Base-by-base conservation (phyloP, 306 rosid species). In the Sesbania bispinosa region DNA sequence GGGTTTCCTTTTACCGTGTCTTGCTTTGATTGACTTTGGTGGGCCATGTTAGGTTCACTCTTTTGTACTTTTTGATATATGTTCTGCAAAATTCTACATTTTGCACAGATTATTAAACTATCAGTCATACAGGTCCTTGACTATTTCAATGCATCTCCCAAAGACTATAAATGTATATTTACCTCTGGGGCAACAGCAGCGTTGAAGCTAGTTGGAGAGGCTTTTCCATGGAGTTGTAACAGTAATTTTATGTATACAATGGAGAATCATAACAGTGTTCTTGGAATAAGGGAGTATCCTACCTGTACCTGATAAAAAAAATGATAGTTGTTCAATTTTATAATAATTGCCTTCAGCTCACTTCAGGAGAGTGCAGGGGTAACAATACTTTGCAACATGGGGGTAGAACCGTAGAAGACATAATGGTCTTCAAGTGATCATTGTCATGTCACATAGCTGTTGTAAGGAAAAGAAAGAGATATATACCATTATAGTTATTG, bases 281-380 rank as follows among this genome's bases (percentile, higher is more conserved):
- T 94, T 74, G 98, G 97, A 75, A 90, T 94, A 62, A 85, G 96
- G 81, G 97, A 94, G 98, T 86, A 94, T 94, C 98, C 97, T 88
- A 5, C 67, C 69, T 42, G 5, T n/a, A n/a, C n/a, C n/a, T n/a
- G n/a, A n/a, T n/a, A n/a, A 39, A 70, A 18, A 64, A 20, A 53
- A 26, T 57, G 52, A 50, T 62, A 43, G 7, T 10, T 55, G 30
- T 73, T 62, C 48, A 16, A 55, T 62, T 68, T 13, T 43, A 65
- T 55, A 55, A 55, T 36, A 59, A 45, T 57, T 19, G 9, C 74
- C 52, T 66, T 57, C 45, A 52, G 41, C 23, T 21, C 39, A 21
- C 30, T n/a, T 7, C 14, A 43, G 74, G 51, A 55, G 7, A 55
- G 42, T 43, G 51, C 55, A 42, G 32, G n/a, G 51, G 30, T 42